Evolutionary conservation across 768 basidiomycete genomes (phyloP).

Genomic region (Crucibulum laeve): DNA sequence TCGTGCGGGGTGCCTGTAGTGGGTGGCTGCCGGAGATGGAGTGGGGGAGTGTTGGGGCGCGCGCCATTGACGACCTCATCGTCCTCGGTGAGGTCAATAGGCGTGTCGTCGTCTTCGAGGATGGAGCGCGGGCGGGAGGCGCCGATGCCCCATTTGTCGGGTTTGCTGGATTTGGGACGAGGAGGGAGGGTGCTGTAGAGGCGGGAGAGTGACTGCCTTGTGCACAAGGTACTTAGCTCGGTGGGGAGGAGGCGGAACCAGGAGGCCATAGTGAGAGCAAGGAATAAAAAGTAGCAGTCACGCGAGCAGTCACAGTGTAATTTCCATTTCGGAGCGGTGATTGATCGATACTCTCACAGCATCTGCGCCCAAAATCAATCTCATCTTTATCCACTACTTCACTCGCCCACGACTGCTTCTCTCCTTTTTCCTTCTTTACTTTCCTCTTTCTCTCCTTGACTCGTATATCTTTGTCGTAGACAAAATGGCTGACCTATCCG

Average conservation of each 20-base stretch:
- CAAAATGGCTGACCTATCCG: constrained; percentile 76
- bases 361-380: not conserved
- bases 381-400: not conserved
- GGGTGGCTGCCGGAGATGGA: constrained; percentile 33
- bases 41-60: constrained; percentile 28
- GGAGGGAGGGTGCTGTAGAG: not conserved
- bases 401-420: too few relatives aligned
- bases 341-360: too few relatives aligned
- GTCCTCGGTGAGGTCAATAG: constrained; percentile 49
- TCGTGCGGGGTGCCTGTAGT: constrained; percentile 41
- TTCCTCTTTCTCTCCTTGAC: not conserved
- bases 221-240: not conserved
- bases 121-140: constrained; percentile 38
- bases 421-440: not conserved
- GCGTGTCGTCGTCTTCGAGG: constrained; percentile 41
- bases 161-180: constrained; percentile 7
- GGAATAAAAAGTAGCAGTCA: not conserved
- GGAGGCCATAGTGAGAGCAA: constrained; percentile 15
- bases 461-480: constrained; percentile 8
- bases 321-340: not conserved
- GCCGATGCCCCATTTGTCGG: constrained; percentile 34
- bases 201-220: not conserved
- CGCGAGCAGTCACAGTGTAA: not conserved
- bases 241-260: constrained; percentile 14
- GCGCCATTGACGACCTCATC: constrained; percentile 41